Evolutionary conservation across 2,329 filamentous ascomycete species (phyloP).

Genomic region (Pseudogymnoascus sp.): DNA sequence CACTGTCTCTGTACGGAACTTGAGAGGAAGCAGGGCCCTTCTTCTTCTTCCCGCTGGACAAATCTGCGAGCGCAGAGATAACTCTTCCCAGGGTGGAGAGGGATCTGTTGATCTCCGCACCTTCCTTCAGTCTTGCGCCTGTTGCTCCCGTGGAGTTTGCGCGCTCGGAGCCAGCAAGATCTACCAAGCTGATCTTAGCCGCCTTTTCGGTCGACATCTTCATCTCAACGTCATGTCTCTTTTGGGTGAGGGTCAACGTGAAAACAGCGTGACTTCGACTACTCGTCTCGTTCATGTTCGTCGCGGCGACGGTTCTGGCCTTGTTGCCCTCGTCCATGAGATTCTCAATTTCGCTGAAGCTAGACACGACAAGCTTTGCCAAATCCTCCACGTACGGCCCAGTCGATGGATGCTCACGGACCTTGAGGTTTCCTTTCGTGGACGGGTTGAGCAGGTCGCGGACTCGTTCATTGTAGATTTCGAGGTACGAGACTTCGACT

Average conservation of each 20-base stretch:
- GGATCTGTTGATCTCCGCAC: constrained; percentile 96
- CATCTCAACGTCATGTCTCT: constrained; percentile 81
- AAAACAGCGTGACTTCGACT: constrained; percentile 98
- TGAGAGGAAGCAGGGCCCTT: constrained; percentile 58
- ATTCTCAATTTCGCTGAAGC: constrained; percentile 92
- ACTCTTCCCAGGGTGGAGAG: constrained; percentile 94
- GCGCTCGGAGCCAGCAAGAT: constrained; percentile 94
- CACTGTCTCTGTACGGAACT: constrained; percentile 94
- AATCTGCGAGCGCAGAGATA: constrained; percentile 88
- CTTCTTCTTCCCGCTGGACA: constrained; percentile 75
- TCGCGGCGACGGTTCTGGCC: constrained; percentile 91
- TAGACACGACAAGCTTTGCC: constrained; percentile 86
- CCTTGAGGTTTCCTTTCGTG: constrained; percentile 93
- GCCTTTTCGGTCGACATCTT: constrained; percentile 98
- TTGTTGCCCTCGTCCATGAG: constrained; percentile 99
- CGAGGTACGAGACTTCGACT: constrained; percentile 94
- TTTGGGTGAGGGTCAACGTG: constrained; percentile 90
- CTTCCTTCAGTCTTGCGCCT: constrained; percentile 89
- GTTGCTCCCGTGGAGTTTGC: constrained; percentile 96
- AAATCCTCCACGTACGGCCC: constrained; percentile 97
- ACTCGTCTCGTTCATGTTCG: constrained; percentile 99
- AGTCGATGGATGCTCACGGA: constrained; percentile 94
- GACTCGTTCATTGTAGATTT: constrained; percentile 98
- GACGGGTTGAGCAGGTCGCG: constrained; percentile 90
- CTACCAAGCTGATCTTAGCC: constrained; percentile 94